phyloP scores from a whole-genome alignment of 352 stramenopile species.

The Phytopythium vexans region DNA sequence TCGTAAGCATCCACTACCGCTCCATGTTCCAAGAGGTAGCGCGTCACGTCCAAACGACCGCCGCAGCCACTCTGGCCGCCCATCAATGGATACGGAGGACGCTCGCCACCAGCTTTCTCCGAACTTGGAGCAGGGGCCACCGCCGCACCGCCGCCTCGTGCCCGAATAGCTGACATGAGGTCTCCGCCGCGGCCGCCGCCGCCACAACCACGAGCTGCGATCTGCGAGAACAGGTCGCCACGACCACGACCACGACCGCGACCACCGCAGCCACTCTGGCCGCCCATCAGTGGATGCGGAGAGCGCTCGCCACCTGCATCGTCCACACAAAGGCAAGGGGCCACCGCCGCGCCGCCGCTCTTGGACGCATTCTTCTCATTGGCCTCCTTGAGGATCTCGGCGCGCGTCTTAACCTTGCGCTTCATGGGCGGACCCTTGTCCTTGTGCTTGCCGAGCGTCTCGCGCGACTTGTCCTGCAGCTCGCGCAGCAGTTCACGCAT shows the following conservation, averaged over 20 bases:
- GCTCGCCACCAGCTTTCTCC: no score
- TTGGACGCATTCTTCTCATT: constrained; percentile 84
- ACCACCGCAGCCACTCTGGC: constrained; percentile 21
- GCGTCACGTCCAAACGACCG: no score
- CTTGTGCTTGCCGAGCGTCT: constrained; percentile 51
- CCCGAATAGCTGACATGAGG: constrained; percentile 56
- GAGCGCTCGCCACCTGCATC: constrained; percentile 24
- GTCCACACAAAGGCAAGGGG: constrained; percentile 8
- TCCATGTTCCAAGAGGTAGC: no score
- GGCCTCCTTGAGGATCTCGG: constrained; percentile 79
- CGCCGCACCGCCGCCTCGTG: constrained; percentile 37
- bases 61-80: no score
- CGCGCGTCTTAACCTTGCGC: constrained; percentile 65
- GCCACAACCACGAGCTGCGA: constrained; percentile 40
- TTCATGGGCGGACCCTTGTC: constrained; percentile 57
- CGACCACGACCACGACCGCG: constrained; percentile 37
- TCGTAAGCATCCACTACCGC: no score
- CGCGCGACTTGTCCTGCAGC: constrained; percentile 53
- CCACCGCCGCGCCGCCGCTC: constrained; percentile 24
- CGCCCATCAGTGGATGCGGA: constrained; percentile 50
- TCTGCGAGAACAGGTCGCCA: constrained; percentile 51
- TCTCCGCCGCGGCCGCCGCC: constrained; percentile 40
- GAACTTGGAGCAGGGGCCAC: no score
- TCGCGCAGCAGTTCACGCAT: constrained; percentile 64
- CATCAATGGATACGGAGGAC: no score